A percentile compares a stretch with the other conserved stretches of the same genome.
Evolutionary conservation across 345 rosid species (phyloP).

Genomic region (Aethionema arabicum): DNA sequence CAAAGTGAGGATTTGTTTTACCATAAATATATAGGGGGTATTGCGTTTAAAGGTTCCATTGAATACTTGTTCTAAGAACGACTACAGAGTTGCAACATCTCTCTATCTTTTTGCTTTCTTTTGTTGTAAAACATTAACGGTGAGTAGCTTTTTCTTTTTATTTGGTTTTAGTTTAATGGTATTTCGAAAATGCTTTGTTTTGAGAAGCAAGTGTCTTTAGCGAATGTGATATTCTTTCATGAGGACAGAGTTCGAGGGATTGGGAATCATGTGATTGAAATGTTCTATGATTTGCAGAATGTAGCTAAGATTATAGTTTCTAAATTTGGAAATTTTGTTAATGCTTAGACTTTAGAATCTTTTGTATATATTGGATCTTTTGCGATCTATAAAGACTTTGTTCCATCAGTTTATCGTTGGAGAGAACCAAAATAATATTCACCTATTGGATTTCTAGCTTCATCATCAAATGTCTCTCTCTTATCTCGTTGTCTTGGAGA

Average conservation of each 20-base stretch:
- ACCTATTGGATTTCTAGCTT: constrained; percentile 62
- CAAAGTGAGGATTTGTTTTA: constrained; percentile 9
- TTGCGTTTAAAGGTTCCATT: constrained; percentile 58
- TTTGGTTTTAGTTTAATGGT: not conserved
- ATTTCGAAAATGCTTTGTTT: not conserved
- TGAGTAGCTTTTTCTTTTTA: constrained; percentile 28
- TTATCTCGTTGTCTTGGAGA: constrained; percentile 55
- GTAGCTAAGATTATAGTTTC: constrained; percentile 71
- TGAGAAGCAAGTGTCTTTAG: constrained; percentile 54
- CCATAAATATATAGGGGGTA: constrained; percentile 73
- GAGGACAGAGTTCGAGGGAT: constrained; percentile 75
- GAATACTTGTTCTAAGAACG: constrained; percentile 17
- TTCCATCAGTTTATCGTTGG: constrained; percentile 52
- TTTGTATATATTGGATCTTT: constrained; percentile 66
- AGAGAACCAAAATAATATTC: constrained; percentile 69
- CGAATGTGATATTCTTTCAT: constrained; percentile 66
- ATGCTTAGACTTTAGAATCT: constrained; percentile 79
- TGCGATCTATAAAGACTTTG: constrained; percentile 68
- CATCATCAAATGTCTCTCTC: constrained; percentile 58
- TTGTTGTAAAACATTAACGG: constrained; percentile 36
- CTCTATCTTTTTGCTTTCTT: constrained; percentile 55
- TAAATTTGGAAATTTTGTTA: constrained; percentile 59
- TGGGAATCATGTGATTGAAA: constrained; percentile 64
- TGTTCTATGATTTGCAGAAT: constrained; percentile 57
- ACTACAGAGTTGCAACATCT: constrained; percentile 66